A percentile compares a stretch with the other conserved stretches of the same genome.
These are phyloP conservation scores for Leucaena leucocephala DNA, from an alignment of 306 rosid species.

Conservation along the genomic window DNA sequence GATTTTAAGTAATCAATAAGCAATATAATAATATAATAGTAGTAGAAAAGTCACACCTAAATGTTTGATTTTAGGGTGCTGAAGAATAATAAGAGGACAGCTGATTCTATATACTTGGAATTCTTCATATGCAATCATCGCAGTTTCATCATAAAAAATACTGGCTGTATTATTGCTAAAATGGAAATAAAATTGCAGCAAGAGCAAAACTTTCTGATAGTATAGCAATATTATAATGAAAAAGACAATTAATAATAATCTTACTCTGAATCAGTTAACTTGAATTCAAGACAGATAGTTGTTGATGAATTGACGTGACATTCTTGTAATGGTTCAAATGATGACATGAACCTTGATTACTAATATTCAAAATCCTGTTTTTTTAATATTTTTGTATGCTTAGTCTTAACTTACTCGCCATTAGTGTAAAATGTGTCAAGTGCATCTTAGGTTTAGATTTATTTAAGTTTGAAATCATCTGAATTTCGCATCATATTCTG, in stretches of 20 bases:
- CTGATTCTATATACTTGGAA: not conserved
- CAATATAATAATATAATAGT: not conserved
- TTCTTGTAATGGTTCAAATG: not conserved
- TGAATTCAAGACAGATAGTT: not conserved
- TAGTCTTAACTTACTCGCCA: not conserved
- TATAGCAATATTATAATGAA: not conserved
- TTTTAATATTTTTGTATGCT: not conserved
- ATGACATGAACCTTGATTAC: not conserved
- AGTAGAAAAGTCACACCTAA: not conserved
- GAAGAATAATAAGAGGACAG: not conserved
- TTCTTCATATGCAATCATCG: not conserved
- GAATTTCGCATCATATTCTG: conserved; percentile 1
- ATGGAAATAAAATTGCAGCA: not conserved
- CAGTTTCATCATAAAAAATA: not conserved
- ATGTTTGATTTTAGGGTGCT: not conserved
- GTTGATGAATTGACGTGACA: not conserved
- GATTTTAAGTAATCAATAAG: not conserved
- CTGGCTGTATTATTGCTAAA: not conserved
- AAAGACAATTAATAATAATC: not conserved
- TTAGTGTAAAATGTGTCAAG: not conserved
- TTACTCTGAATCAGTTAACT: not conserved
- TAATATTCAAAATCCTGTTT: not conserved
- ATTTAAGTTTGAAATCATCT: not conserved
- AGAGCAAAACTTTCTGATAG: not conserved
- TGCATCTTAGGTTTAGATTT: not conserved